Conservation (phyloP, 805 yeast species). For the Starmerella gropengiesseri region DNA sequence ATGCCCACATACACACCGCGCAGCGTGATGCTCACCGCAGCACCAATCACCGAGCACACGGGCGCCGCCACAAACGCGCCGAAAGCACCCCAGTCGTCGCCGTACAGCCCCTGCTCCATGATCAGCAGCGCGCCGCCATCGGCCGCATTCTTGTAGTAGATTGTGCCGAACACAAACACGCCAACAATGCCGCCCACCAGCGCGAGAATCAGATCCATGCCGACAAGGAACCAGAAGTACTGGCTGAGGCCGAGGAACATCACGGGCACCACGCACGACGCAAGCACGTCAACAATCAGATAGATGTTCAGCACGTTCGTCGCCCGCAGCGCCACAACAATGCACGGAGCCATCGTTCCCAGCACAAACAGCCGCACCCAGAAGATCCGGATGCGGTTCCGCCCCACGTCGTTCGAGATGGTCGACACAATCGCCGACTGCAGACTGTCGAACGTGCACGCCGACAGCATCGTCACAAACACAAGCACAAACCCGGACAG, state of each 20-base stretch:
- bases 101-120: constrained; percentile 56
- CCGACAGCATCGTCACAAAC: constrained; percentile 60
- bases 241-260: constrained; percentile 67
- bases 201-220: constrained; percentile 71
- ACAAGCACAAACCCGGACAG: constrained; percentile 72
- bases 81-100: constrained; percentile 83
- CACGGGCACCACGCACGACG: constrained; percentile 78
- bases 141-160: constrained; percentile 53
- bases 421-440: constrained; percentile 84
- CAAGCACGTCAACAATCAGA: constrained; percentile 80
- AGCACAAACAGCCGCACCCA: constrained; percentile 64
- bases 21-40: constrained; percentile 39
- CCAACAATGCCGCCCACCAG: constrained; percentile 73
- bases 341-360: constrained; percentile 71
- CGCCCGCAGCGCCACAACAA: constrained; percentile 75
- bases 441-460: constrained; percentile 80
- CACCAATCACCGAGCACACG: constrained; percentile 57
- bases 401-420: constrained; percentile 77
- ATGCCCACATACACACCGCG: constrained; percentile 21
- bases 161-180: constrained; percentile 73
- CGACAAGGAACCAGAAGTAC: constrained; percentile 56
- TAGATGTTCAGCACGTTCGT: constrained; percentile 76
- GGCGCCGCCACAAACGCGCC: constrained; percentile 93
- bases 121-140: constrained; percentile 70
- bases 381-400: constrained; percentile 60